Percentiles rank a stretch among this genome's conserved stretches.
These are phyloP conservation scores for Nowakowskiella sp. DNA, from an alignment of 192 early-diverging fungal genomes.

Conservation along the genomic window DNA sequence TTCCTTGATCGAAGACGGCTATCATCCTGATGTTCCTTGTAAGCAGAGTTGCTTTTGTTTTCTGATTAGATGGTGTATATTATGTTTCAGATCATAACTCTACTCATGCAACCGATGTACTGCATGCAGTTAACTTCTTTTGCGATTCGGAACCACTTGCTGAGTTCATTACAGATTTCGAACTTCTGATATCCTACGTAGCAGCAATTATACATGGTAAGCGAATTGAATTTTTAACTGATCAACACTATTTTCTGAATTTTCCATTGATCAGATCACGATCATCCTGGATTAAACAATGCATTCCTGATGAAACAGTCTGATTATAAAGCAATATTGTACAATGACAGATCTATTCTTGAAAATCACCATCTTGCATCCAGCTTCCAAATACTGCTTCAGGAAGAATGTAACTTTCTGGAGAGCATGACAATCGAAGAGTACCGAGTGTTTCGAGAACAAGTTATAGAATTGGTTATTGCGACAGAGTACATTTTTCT, in stretches of 20 bases:
- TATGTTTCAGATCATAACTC: slow-evolving; percentile 44
- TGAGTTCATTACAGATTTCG: slow-evolving; percentile 26
- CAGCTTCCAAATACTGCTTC: slow-evolving; percentile 27
- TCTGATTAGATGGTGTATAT: background rate
- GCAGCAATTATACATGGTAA: slow-evolving; percentile 52
- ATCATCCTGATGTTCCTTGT: slow-evolving; percentile 44
- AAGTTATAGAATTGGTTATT: slow-evolving; percentile 41
- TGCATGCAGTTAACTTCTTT: slow-evolving; percentile 40
- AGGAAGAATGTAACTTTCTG: slow-evolving; percentile 41
- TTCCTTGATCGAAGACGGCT: slow-evolving; percentile 33
- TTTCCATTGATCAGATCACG: slow-evolving; percentile 34
- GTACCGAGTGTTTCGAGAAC: slow-evolving; percentile 32
- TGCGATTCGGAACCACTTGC: slow-evolving; percentile 16
- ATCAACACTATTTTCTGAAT: slow-evolving; percentile 3
- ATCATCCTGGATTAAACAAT: slow-evolving; percentile 52
- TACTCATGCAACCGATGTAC: slow-evolving; percentile 47
- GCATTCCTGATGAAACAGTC: slow-evolving; percentile 35
- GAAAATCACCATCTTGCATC: slow-evolving; percentile 48
- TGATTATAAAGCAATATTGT: slow-evolving; percentile 37
- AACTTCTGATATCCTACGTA: slow-evolving; percentile 35
- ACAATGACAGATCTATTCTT: slow-evolving; percentile 48
- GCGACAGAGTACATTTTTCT: too few relatives aligned
- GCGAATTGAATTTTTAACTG: background rate
- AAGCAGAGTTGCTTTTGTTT: slow-evolving; percentile 1
- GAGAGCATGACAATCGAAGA: slow-evolving; percentile 22